These are phyloP conservation scores for Haplosporangium gracile DNA, from an alignment of 192 early-diverging fungal species.

Conservation along the genomic window DNA sequence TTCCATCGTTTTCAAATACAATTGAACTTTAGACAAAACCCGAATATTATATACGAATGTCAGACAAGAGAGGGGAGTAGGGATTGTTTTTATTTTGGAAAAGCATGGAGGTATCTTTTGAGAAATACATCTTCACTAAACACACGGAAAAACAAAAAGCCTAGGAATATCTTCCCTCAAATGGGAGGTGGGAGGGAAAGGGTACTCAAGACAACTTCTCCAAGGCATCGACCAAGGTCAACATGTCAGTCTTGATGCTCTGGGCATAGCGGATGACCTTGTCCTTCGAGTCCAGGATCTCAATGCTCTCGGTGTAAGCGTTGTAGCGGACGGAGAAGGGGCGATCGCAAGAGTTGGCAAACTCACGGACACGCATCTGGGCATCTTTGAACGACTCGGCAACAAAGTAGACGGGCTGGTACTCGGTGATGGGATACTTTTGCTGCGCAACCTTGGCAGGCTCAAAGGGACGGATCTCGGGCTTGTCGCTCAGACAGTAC, in stretches of 20 bases:
- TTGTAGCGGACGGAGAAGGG: conserved; percentile 95
- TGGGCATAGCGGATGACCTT: conserved; percentile 86
- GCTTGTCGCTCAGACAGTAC: conserved; percentile 85
- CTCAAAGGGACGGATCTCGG: conserved; percentile 87
- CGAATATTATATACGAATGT: not conserved
- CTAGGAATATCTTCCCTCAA: not conserved
- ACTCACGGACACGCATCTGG: conserved; percentile 90
- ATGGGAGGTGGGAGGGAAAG: not conserved
- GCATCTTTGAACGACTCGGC: conserved; percentile 95
- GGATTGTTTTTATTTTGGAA: not conserved
- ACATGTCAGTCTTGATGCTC: conserved; percentile 83
- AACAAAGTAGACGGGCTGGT: conserved; percentile 96
- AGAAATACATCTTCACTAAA: not conserved
- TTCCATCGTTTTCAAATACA: too few species aligned
- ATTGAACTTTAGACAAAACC: too few species aligned
- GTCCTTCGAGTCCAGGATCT: conserved; percentile 90
- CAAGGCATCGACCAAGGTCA: conserved; percentile 78
- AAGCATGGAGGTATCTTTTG: not conserved
- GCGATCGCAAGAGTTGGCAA: conserved; percentile 79
- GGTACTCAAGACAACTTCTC: conserved; percentile 60
- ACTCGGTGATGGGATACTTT: conserved; percentile 91
- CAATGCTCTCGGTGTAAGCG: conserved; percentile 90
- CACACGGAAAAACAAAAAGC: not conserved
- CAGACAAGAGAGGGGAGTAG: not conserved
- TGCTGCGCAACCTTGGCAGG: conserved; percentile 79